Percentiles rank a stretch among this genome's conserved stretches.
These are phyloP conservation scores for Talaromyces piceae DNA, from an alignment of 2,329 filamentous ascomycete genomes.

Conservation along the genomic window DNA sequence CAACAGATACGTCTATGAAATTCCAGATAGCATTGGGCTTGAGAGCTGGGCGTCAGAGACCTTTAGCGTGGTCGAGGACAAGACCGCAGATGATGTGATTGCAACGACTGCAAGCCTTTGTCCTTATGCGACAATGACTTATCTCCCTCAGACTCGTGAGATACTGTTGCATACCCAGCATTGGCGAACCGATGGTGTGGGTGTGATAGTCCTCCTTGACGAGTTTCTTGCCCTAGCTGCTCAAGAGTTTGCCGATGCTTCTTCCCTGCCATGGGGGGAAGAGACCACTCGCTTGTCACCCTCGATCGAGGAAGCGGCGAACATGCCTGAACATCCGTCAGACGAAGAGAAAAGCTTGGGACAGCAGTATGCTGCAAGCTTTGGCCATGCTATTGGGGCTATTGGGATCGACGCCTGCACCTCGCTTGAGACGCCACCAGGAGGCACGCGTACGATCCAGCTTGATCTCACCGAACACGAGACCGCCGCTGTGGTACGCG, in stretches of 20 bases:
- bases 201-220: conserved; percentile 16
- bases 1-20: conserved; percentile 10
- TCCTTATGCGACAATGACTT: conserved; percentile 12
- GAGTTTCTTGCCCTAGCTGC: conserved; percentile 15
- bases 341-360: conserved; percentile 11
- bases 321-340: conserved; percentile 10
- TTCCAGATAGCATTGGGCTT: conserved; percentile 6
- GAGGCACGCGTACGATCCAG: conserved; percentile 14
- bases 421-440: conserved; percentile 13
- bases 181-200: conserved; percentile 11
- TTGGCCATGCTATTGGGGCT: conserved; percentile 15
- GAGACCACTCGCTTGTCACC: conserved; percentile 18
- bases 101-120: conserved; percentile 5
- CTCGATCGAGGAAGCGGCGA: conserved; percentile 18
- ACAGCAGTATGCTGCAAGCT: conserved; percentile 13
- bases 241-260: conserved; percentile 14
- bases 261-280: conserved; percentile 20
- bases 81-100: conserved; percentile 10
- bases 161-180: conserved; percentile 5
- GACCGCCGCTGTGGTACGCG: conserved; percentile 15
- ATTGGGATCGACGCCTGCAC: conserved; percentile 18
- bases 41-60: conserved; percentile 13
- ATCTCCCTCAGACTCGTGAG: conserved; percentile 6
- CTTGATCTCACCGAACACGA: conserved; percentile 13
- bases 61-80: conserved; percentile 9